phyloP scores from a whole-genome alignment of 345 rosid genomes.

The Erodium maritimum region DNA sequence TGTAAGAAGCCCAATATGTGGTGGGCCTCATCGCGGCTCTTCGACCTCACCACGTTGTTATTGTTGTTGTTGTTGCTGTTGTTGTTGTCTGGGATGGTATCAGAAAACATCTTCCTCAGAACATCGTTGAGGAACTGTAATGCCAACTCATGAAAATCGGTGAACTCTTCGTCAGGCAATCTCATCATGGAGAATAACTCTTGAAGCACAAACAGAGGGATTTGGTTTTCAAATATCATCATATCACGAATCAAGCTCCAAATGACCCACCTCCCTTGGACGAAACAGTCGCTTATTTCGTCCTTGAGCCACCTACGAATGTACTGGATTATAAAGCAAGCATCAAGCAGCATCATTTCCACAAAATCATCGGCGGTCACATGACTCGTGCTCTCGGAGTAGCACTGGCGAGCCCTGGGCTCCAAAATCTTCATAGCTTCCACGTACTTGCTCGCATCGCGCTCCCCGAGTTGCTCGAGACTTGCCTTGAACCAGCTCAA shows the following conservation, averaged over 20 bases:
- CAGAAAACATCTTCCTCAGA: background rate
- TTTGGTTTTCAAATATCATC: conserved; percentile 8
- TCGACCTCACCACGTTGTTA: too few species aligned
- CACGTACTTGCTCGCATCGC: background rate
- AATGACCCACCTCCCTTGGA: background rate
- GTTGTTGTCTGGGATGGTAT: background rate
- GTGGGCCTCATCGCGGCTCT: too few species aligned
- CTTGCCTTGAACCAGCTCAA: conserved; percentile 5
- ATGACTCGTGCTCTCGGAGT: background rate
- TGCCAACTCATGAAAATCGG: background rate
- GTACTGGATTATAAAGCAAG: background rate
- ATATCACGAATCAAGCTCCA: background rate
- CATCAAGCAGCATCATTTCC: background rate
- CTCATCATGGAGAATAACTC: conserved; percentile 3
- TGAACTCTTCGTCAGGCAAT: background rate
- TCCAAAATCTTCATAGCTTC: background rate
- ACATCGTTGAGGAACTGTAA: background rate
- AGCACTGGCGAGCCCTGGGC: background rate
- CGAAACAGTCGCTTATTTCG: background rate
- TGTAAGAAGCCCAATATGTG: too few species aligned
- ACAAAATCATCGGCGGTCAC: background rate
- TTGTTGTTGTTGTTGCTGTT: background rate
- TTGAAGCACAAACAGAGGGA: conserved; percentile 10
- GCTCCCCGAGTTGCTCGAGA: conserved; percentile 3
- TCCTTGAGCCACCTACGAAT: background rate